Base-by-base conservation (phyloP, 1,284 basidiomycete genomes). In the Thecaphora frezii region DNA sequence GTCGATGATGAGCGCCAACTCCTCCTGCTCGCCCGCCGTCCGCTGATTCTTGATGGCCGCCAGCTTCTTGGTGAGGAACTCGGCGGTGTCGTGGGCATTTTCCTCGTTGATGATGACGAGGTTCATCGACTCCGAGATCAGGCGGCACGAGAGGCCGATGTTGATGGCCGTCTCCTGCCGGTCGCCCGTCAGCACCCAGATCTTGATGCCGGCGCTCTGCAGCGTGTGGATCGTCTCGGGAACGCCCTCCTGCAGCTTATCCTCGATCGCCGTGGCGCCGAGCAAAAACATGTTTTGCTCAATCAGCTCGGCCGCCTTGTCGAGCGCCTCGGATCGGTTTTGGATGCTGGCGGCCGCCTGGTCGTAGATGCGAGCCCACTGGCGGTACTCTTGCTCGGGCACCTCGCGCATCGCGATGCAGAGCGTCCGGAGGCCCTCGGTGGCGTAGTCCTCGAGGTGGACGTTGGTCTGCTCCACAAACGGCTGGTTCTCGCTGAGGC, bases 161-260 rank as follows among this genome's bases (percentile, higher is more conserved):
- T 98, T 98, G 82, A 98, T 97, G 14, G 96, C 96, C 2, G 96
- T 99, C 81, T 99, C 96, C 82, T 98, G 94, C 60, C 94, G 84
- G 80, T 99, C 96, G 2, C 96, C 96, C 1, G 96, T 98, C 46
- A 98, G 82, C 12, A 99, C 93, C 96, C 96, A 99, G 36, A 98
- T 88, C 84, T 97, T 97, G 82, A 99, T 97, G 0, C 96, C 96
- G 25, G 94, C 94, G 84, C 89, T 91, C 76, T 98, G 96, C 39
- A 99, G 81, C 1, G 93, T 97, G 77, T 97, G 93, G 56, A 99
- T 98, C 2, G 96, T 89, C 73, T 98, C 96, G 0, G 96, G 96
- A 0, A 99, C 96, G 42, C 96, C 96, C 51, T 99, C 96, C 79
- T 98, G 96, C 28, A 99, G 83, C 80, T 96, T 97, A 81, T 99